phyloP scores from a whole-genome alignment of 2,329 filamentous ascomycete species.

The Chalaropsis ovoidea region DNA sequence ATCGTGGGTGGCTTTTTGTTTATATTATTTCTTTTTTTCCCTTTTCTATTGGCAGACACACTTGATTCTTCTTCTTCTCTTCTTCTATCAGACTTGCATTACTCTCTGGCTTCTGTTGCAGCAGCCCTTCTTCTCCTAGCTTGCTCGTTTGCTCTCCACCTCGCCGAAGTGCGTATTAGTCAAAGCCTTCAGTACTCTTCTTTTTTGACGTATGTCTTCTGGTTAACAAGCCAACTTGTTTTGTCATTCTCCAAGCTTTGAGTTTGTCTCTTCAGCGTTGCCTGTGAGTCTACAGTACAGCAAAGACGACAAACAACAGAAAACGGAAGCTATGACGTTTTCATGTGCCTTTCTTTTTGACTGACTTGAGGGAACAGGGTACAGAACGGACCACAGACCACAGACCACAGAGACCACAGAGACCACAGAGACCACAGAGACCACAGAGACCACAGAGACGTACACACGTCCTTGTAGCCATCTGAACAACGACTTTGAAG shows the following conservation, averaged over 20 bases:
- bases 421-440: too few species aligned
- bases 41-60: neutral
- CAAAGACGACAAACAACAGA: neutral
- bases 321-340: conserved; percentile 10
- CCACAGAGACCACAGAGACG: neutral
- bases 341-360: neutral
- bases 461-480: too few species aligned
- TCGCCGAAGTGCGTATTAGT: too few species aligned
- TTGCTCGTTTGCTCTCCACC: too few species aligned
- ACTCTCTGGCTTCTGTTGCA: neutral
- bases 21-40: neutral
- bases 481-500: neutral
- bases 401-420: neutral
- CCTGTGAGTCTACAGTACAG: neutral
- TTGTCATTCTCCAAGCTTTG: too few species aligned
- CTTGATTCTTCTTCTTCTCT: neutral
- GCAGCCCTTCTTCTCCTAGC: neutral
- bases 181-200: too few species aligned
- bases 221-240: too few species aligned
- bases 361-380: neutral
- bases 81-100: neutral
- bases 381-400: neutral
- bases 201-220: too few species aligned
- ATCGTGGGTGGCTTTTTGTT: neutral
- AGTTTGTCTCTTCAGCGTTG: too few species aligned